phyloP scores from a whole-genome alignment of 768 basidiomycete genomes.

The Rhodotorula taiwanensis region DNA sequence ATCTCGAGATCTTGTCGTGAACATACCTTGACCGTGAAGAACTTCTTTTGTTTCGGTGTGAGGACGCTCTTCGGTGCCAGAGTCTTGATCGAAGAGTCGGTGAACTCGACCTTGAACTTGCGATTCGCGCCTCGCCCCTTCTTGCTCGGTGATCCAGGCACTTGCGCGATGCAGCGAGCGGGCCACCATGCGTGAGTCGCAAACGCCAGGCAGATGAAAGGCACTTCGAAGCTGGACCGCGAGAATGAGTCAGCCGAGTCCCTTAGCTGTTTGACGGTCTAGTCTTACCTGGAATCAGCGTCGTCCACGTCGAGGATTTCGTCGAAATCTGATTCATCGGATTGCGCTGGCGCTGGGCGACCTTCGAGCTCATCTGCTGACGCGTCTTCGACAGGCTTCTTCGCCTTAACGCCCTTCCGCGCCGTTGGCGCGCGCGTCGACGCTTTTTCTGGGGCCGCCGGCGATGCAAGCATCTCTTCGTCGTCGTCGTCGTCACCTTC shows the following conservation, averaged over 20 bases:
- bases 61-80: slow-evolving; percentile 8
- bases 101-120: slow-evolving; percentile 15
- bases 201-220: slow-evolving; percentile 6
- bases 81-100: not conserved
- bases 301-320: not conserved
- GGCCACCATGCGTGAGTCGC: slow-evolving; percentile 9
- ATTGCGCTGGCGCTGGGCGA: not conserved
- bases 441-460: too few species aligned
- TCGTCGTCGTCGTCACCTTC: not conserved
- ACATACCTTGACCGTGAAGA: slow-evolving; percentile 9
- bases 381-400: too few species aligned
- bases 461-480: slow-evolving; percentile 1
- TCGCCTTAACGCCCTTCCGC: too few species aligned
- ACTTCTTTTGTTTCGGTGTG: not conserved
- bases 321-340: too few species aligned
- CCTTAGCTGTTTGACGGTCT: too few species aligned
- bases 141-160: slow-evolving; percentile 1
- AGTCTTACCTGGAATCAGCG: not conserved
- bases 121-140: not conserved
- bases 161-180: not conserved
- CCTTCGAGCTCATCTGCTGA: too few species aligned
- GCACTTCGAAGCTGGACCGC: not conserved
- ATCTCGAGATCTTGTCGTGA: not conserved
- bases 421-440: not conserved
- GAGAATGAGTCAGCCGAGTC: not conserved